Percentiles rank a stretch among this genome's conserved stretches.
Conservation (phyloP, 305 asterid species). For the Rubia balearica region DNA sequence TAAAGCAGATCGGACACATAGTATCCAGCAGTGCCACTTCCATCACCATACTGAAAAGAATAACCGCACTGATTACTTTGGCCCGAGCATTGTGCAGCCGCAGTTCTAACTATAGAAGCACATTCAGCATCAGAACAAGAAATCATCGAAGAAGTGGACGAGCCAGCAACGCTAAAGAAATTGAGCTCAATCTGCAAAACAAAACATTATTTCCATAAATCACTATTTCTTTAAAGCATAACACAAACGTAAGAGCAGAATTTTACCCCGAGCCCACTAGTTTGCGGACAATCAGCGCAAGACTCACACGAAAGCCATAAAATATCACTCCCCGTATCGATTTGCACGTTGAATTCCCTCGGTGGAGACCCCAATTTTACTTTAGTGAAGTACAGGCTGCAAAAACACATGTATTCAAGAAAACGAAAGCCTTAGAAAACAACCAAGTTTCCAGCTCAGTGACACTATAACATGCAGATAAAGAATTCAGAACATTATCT, state of each 20-base stretch:
- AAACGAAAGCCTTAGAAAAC: neutral
- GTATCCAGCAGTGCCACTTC: conserved; percentile 87
- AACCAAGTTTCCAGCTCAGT: neutral
- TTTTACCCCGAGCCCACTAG: conserved; percentile 82
- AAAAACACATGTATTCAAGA: conserved; percentile 11
- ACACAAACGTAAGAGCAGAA: conserved; percentile 18
- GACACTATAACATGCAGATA: neutral
- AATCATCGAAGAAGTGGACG: conserved; percentile 61
- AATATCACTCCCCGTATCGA: conserved; percentile 93
- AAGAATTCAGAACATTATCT: neutral
- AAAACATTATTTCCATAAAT: conserved; percentile 10
- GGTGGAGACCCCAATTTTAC: conserved; percentile 96
- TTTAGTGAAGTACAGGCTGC: conserved; percentile 79
- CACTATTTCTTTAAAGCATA: neutral
- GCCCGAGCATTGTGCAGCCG: conserved; percentile 62
- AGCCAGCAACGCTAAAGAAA: conserved; percentile 57
- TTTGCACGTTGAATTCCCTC: conserved; percentile 80
- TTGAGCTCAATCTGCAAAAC: conserved; percentile 63
- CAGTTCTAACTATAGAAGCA: conserved; percentile 48
- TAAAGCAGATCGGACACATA: conserved; percentile 67
- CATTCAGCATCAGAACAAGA: conserved; percentile 68
- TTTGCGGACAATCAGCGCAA: conserved; percentile 73
- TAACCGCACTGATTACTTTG: conserved; percentile 65
- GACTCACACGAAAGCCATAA: conserved; percentile 90
- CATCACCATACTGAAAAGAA: conserved; percentile 82